Base-by-base conservation (phyloP, 2,329 filamentous ascomycete genomes). In the Scortechinia acanthostroma region DNA sequence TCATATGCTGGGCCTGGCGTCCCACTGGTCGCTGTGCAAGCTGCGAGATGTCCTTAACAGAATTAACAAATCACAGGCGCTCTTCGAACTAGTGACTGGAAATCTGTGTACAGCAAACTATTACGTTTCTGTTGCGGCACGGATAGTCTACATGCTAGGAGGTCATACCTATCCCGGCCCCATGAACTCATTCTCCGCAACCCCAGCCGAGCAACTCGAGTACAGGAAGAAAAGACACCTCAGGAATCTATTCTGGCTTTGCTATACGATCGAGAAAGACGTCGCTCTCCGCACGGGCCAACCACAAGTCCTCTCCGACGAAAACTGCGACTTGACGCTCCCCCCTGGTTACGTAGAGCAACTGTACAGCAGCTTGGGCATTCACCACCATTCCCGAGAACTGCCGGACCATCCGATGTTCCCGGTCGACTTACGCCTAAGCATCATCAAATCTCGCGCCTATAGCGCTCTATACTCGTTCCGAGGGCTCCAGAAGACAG, bases 211-310 rank as follows among this genome's bases (percentile, higher is more conserved):
- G 3, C 42, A 46, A 15, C 43, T 21, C 13, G 45, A 43, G 17
- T 45, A 46, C 4, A 53, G 57, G 14, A 43, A 51, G 3, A 60
- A 65, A 22, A 45, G 61, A 3, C 61, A 63, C 4, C 60, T 60
- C 43, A 33, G 25, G 42, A 21, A 37, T 22, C 45, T 78, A 0
- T 80, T 80, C 51, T 80, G 76, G 74, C 51, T 78, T 4, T 70
- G 68, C 49, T 79, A 76, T 46, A 62, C 62, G 2, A 56, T 76
- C 6, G 76, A 80, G 50, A 79, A 76, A 48, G 75, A 79, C n/a
- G 62, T 77, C 13, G 61, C 71, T 0, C 58, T 80, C 0, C 66
- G 75, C 3, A 73, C 68, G 0, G 73, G 74, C 0, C 73, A 75
- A 42, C 74, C 74, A 0, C 74, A 74, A 1, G 56, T 63, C 1